Base-by-base conservation (phyloP, 2,329 filamentous ascomycete genomes). In the Colletotrichum noveboracense region DNA sequence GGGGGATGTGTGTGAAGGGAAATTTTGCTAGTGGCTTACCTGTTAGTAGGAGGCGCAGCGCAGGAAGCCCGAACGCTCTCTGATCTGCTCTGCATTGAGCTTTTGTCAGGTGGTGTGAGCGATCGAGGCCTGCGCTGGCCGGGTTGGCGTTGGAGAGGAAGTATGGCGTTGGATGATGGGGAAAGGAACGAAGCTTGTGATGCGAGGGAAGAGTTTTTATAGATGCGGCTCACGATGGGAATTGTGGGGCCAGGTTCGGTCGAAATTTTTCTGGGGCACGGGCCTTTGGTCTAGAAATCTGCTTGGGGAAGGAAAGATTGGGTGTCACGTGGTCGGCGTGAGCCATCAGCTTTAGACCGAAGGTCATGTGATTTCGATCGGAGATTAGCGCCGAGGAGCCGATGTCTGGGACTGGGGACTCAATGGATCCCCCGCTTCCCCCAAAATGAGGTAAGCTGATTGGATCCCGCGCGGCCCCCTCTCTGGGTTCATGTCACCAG, bases 181-280 rank as follows among this genome's bases (percentile, higher is more conserved):
- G 28, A 10, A 10, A 28, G 21, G 16, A n/a, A 4, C 2, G 43
- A 13, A 5, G 21, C 4, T 6, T 52, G 34, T 10, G 32, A 32
- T 69, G 74, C 70, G 65, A 56, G 38, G 34, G 64, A 76, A 60
- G 58, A 76, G 66, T 64, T 66, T 77, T 71, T 77, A 66, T 78
- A 61, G 52, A 36, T 66, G 68, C 70, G 68, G 68, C 66, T 75
- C 68, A 58, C 24, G 68, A 75, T n/a, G 71, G 34, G 64, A 73
- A 76, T 30, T 70, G 52, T 77, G 66, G 72, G 8, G 43, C 38
- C 34, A 70, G 36, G 66, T 48, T 74, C 65, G 36, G 18, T 38
- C 28, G 65, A 62, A 71, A 73, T 77, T 72, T 76, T 77, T 69
- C 64, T 52, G 10, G 36, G 24, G 43, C 43, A 52, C 43, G 43